These are phyloP conservation scores for Fusarium phyllophilum DNA, from an alignment of 2,329 filamentous ascomycete species.

Conservation along the genomic window DNA sequence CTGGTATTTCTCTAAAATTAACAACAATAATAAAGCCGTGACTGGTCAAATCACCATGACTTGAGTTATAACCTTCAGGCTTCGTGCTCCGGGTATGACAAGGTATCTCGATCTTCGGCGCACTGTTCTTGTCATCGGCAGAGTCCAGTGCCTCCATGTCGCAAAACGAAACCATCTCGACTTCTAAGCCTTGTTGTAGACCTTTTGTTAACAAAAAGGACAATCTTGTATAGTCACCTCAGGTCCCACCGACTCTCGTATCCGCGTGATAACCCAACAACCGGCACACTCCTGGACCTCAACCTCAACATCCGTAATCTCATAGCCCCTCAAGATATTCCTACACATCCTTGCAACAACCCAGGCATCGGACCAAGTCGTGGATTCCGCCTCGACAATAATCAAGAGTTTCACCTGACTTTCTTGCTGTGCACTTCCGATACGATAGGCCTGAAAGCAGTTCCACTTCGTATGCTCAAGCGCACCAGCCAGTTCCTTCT, in stretches of 20 bases:
- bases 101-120: too few relatives aligned
- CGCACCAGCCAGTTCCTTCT: not conserved
- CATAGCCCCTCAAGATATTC: not conserved
- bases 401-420: not conserved
- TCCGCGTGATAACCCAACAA: not conserved
- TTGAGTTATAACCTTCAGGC: too few relatives aligned
- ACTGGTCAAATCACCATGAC: too few relatives aligned
- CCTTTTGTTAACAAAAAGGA: not conserved
- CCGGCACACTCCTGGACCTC: not conserved
- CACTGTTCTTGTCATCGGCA: not conserved
- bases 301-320: not conserved
- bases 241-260: not conserved
- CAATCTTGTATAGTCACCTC: not conserved
- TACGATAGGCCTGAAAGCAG: not conserved
- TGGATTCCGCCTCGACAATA: not conserved
- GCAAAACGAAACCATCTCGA: not conserved
- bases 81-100: too few relatives aligned
- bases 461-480: not conserved
- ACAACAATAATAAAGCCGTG: too few relatives aligned
- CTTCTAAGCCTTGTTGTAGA: not conserved
- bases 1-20: too few relatives aligned
- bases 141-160: not conserved
- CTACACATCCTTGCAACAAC: not conserved
- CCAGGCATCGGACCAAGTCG: not conserved
- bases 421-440: not conserved